Conservation (phyloP, 495 filamentous ascomycete species). For the Lasiosphaeria ovina region DNA sequence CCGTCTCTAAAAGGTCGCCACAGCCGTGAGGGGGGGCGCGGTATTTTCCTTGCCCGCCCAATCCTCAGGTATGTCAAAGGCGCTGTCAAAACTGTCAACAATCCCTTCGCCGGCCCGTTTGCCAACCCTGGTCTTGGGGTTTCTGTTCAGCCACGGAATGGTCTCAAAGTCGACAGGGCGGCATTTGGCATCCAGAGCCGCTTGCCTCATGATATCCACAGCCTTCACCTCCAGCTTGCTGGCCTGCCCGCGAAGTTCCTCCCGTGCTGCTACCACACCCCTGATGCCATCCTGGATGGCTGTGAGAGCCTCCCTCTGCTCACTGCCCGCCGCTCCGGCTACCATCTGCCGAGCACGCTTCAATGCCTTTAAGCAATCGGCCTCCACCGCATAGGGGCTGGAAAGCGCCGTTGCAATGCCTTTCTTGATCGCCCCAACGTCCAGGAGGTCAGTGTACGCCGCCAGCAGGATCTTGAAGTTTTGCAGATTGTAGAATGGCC, state of each 20-base stretch:
- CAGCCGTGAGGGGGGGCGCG: too few relatives aligned
- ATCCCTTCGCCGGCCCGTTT: not conserved
- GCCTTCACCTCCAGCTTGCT: constrained; percentile 16
- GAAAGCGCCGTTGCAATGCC: constrained; percentile 28
- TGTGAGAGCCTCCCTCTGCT: constrained; percentile 2
- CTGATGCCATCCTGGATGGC: constrained; percentile 18
- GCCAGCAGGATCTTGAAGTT: constrained; percentile 41
- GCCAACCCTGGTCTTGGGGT: not conserved
- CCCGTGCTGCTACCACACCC: constrained; percentile 11
- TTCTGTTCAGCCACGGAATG: constrained; percentile 21
- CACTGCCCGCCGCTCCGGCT: not conserved
- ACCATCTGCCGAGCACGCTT: constrained; percentile 31
- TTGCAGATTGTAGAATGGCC: constrained; percentile 34
- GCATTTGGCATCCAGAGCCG: constrained; percentile 20
- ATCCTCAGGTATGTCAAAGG: too few relatives aligned
- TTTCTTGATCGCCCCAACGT: constrained; percentile 32
- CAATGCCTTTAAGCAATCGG: constrained; percentile 27
- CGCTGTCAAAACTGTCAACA: too few relatives aligned
- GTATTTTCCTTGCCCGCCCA: too few relatives aligned
- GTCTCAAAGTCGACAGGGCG: constrained; percentile 23
- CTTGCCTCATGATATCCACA: constrained; percentile 29
- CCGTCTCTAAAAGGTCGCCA: too few relatives aligned
- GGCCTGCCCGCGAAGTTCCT: constrained; percentile 17
- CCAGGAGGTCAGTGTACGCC: constrained; percentile 36
- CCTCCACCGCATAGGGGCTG: constrained; percentile 32